Percentiles rank a stretch among this genome's conserved stretches.
Conservation (phyloP, 2,329 filamentous ascomycete species). For the Chaetothyriales sp. region DNA sequence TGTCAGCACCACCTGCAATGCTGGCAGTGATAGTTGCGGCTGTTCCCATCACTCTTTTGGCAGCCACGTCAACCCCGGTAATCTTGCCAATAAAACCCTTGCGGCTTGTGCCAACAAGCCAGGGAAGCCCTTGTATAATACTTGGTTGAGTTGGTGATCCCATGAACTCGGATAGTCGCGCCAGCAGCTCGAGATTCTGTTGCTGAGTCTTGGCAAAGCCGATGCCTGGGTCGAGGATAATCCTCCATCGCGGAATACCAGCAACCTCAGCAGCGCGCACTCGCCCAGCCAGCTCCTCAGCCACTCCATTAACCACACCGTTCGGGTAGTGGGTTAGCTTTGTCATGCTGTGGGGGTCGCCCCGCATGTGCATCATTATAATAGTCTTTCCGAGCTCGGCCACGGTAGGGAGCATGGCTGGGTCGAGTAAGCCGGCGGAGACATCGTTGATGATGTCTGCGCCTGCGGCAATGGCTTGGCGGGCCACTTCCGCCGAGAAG, state of each 20-base stretch:
- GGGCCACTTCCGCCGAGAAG: slow-evolving; percentile 71
- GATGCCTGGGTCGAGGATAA: slow-evolving; percentile 83
- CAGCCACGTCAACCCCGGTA: slow-evolving; percentile 57
- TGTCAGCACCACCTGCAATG: slow-evolving; percentile 73
- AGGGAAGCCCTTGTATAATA: slow-evolving; percentile 53
- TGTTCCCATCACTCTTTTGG: slow-evolving; percentile 66
- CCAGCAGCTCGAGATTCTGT: slow-evolving; percentile 70
- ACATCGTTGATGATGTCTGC: slow-evolving; percentile 94
- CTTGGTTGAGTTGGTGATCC: slow-evolving; percentile 50
- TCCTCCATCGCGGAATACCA: slow-evolving; percentile 80
- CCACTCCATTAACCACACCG: slow-evolving; percentile 51
- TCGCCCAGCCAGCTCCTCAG: slow-evolving; percentile 51
- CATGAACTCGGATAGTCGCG: slow-evolving; percentile 49
- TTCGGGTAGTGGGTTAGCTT: slow-evolving; percentile 51
- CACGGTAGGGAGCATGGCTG: slow-evolving; percentile 66
- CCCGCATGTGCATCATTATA: slow-evolving; percentile 85
- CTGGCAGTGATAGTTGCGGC: slow-evolving; percentile 76
- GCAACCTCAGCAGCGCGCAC: slow-evolving; percentile 62
- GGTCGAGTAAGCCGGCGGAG: slow-evolving; percentile 64
- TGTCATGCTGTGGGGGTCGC: slow-evolving; percentile 69
- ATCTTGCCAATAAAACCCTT: slow-evolving; percentile 78
- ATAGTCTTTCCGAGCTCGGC: slow-evolving; percentile 65
- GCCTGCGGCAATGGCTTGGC: slow-evolving; percentile 58
- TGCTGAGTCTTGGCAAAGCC: slow-evolving; percentile 76
- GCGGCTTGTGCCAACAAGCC: slow-evolving; percentile 76